Evolutionary conservation across 495 filamentous ascomycete species (phyloP), one percentile per base, ranked within the genome.

Genomic region (Daldinia childiae): DNA sequence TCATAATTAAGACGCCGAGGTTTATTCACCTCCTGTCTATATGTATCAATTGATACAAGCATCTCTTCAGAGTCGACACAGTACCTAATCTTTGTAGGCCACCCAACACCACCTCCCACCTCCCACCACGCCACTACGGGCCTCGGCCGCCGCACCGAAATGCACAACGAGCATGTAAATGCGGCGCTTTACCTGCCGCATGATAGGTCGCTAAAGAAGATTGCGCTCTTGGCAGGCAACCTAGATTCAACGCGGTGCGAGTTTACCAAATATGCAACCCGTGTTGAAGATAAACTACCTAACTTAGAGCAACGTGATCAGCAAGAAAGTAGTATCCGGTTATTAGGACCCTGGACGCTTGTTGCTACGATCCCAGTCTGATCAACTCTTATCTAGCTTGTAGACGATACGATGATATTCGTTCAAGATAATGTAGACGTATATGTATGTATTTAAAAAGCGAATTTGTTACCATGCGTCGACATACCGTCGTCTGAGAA

Each of bases 401-500:
- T 19, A 4, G 43, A 24, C 43, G 17, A 48, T 2, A 24, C 43
- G 17, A 48, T 2, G 43, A 48, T 48, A 21, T 48, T 45, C 17
- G 41, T 11, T 11, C 30, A 32, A 32, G 30, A 12, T 36, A 19
- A 52, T 29, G 48, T 29, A 54, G 0, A 12, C 30, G 30, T n/a
- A 12, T 54, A 30, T n/a, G 50, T 29, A 54, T 15, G 9, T 52
- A 19, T 26, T 14, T 27, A 17, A 19, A 45, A 45, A 19, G 19
- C 19, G 41, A 36, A 1, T 9, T 6, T 26, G 26, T 39, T 34
- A 69, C 52, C 24, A 17, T n/a, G 58, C 58, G n/a, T 41, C 11
- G 32, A 69, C 29, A 54, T 69, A 60, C 50, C 54, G 66, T 64
- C 52, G 63, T 69, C 34, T 43, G 34, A 58, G 57, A 32, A 6